Percentiles rank a stretch among this genome's conserved stretches.
Conservation (phyloP, 441 rosid genomes). For the Geranium incanum region DNA sequence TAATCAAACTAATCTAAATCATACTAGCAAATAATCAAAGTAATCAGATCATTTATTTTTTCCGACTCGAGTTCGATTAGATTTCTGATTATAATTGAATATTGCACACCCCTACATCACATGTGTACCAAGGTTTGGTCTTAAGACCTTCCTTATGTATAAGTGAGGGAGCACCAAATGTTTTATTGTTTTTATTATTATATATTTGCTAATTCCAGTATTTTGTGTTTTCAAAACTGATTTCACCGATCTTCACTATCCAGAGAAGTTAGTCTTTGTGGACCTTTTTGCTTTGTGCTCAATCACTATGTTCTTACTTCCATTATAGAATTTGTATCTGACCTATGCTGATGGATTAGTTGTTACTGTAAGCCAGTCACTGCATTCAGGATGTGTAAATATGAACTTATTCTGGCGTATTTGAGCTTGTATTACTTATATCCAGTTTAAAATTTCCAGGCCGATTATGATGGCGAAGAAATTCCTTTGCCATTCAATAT, state of each 20-base stretch:
- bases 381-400: neutral
- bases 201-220: neutral
- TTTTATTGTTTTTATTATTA: neutral
- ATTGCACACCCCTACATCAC: too few relatives aligned
- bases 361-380: neutral
- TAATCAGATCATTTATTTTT: too few relatives aligned
- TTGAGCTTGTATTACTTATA: conserved; percentile 6
- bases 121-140: too few relatives aligned
- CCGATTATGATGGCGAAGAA: conserved; percentile 48
- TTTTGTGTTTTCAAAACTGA: neutral
- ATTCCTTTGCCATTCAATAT: conserved; percentile 75
- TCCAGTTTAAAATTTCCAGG: conserved; percentile 34
- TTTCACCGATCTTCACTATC: neutral
- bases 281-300: neutral
- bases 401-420: neutral
- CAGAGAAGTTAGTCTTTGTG: neutral
- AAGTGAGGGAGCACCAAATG: too few relatives aligned
- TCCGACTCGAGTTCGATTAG: too few relatives aligned
- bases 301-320: neutral
- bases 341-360: neutral
- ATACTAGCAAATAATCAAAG: too few relatives aligned
- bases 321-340: neutral
- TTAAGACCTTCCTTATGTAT: too few relatives aligned
- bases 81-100: too few relatives aligned
- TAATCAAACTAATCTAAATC: too few relatives aligned